These are phyloP conservation scores for Chrysoporthe austroafricana DNA, from an alignment of 2,329 filamentous ascomycete species.

Conservation along the genomic window DNA sequence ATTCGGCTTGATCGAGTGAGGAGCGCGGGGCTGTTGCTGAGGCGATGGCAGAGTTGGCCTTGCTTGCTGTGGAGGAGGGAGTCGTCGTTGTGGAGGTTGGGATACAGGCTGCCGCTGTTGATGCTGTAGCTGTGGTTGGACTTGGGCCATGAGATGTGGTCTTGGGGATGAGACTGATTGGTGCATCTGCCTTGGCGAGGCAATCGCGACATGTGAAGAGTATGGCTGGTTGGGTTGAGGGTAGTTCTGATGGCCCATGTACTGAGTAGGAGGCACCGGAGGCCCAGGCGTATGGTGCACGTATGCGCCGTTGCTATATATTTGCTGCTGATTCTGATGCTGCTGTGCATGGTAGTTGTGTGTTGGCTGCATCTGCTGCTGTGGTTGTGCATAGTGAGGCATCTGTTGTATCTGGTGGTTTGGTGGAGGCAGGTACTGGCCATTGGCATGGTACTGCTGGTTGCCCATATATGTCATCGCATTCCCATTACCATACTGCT, in stretches of 20 bases:
- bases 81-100: conserved; percentile 19
- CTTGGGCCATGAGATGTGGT: conserved; percentile 22
- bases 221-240: conserved; percentile 33
- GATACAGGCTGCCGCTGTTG: conserved; percentile 28
- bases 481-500: conserved; percentile 30
- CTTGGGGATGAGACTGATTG: conserved; percentile 31
- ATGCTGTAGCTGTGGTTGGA: conserved; percentile 16
- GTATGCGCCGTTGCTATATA: conserved; percentile 34
- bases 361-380: conserved; percentile 34
- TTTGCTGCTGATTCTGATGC: conserved; percentile 25
- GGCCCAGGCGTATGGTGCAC: conserved; percentile 26
- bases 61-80: conserved; percentile 17
- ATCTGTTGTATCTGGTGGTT: conserved; percentile 35
- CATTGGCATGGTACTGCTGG: conserved; percentile 33
- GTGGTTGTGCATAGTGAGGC: conserved; percentile 33
- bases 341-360: conserved; percentile 34
- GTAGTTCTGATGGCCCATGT: conserved; percentile 38
- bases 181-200: conserved; percentile 27
- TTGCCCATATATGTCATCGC: conserved; percentile 28
- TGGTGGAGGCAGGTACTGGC: conserved; percentile 32
- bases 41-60: conserved; percentile 4
- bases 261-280: conserved; percentile 18
- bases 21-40: neutral
- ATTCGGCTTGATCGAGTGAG: conserved; percentile 2
- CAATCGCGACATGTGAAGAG: conserved; percentile 3